A percentile compares a stretch with the other conserved stretches of the same genome.
These are phyloP conservation scores for Rhizopus microsporus DNA, from an alignment of 371 early-diverging fungal genomes.

Conservation along the genomic window DNA sequence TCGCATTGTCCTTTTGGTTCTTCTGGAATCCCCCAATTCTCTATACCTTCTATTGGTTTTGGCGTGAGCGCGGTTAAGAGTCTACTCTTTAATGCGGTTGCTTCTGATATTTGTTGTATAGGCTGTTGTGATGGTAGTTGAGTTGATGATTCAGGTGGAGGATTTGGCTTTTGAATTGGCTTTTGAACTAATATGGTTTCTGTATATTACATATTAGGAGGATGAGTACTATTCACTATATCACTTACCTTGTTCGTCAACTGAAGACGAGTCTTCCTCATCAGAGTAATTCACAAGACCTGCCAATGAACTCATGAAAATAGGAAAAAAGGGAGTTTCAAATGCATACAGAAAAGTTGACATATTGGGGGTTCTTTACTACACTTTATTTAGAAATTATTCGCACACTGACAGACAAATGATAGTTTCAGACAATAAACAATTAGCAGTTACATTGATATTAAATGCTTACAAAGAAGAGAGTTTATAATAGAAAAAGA, in stretches of 20 bases:
- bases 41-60: slow-evolving; percentile 43
- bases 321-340: background rate
- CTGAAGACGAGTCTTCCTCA: slow-evolving; percentile 31
- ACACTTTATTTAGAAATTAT: background rate
- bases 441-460: too few species aligned
- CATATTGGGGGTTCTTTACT: too few species aligned
- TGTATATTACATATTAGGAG: too few species aligned
- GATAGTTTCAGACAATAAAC: too few species aligned
- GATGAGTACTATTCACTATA: too few species aligned
- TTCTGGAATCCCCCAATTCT: slow-evolving; percentile 55
- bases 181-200: background rate
- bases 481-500: too few species aligned
- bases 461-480: too few species aligned
- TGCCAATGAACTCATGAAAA: slow-evolving; percentile 23
- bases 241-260: slow-evolving; percentile 18
- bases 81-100: slow-evolving; percentile 2
- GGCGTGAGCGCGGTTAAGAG: slow-evolving; percentile 29
- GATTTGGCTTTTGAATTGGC: background rate
- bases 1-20: slow-evolving; percentile 51
- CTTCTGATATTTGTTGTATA: background rate
- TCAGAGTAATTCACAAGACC: slow-evolving; percentile 42
- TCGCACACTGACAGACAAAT: too few species aligned
- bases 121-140: background rate
- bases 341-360: background rate
- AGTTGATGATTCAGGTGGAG: background rate